These are phyloP conservation scores for Fusarium hainanense DNA, from an alignment of 2,329 filamentous ascomycete genomes.

Conservation along the genomic window DNA sequence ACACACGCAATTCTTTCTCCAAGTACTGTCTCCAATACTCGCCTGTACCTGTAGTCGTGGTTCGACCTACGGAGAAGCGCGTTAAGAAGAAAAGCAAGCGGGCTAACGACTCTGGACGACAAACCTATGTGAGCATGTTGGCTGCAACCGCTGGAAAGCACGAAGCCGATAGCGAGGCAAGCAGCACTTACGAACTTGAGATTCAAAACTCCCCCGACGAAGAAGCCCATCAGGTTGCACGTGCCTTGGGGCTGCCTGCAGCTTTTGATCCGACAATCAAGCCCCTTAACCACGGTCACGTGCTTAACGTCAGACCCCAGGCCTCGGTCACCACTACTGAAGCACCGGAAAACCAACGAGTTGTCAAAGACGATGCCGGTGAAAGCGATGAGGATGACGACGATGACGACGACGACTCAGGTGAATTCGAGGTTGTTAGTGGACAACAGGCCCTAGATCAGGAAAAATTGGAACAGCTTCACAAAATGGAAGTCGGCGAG, in stretches of 20 bases:
- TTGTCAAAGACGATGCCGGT: constrained; percentile 41
- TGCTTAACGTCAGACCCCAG: constrained; percentile 23
- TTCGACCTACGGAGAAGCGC: constrained; percentile 86
- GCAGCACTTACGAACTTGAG: constrained; percentile 66
- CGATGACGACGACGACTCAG: constrained; percentile 53
- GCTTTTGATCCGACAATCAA: constrained; percentile 73
- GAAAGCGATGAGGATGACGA: constrained; percentile 54
- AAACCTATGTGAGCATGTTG: constrained; percentile 82
- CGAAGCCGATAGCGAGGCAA: constrained; percentile 67
- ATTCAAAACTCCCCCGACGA: constrained; percentile 67
- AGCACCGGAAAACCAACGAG: constrained; percentile 32
- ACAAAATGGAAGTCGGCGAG: constrained; percentile 70
- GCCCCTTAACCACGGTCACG: constrained; percentile 56
- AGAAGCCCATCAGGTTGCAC: constrained; percentile 72
- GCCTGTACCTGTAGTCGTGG: constrained; percentile 91
- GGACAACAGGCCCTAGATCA: constrained; percentile 58
- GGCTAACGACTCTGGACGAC: constrained; percentile 77
- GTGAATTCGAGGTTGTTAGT: constrained; percentile 59
- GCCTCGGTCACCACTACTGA: constrained; percentile 30
- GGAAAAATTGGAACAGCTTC: constrained; percentile 62
- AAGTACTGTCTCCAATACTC: constrained; percentile 96
- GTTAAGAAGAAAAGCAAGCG: constrained; percentile 91
- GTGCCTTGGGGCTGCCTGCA: constrained; percentile 70
- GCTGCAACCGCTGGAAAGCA: constrained; percentile 69
- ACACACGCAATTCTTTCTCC: constrained; percentile 82